Percentiles rank a stretch among this genome's conserved stretches.
Evolutionary conservation across 2,329 filamentous ascomycete genomes (phyloP).

Genomic region (Raffaelea arxii): DNA sequence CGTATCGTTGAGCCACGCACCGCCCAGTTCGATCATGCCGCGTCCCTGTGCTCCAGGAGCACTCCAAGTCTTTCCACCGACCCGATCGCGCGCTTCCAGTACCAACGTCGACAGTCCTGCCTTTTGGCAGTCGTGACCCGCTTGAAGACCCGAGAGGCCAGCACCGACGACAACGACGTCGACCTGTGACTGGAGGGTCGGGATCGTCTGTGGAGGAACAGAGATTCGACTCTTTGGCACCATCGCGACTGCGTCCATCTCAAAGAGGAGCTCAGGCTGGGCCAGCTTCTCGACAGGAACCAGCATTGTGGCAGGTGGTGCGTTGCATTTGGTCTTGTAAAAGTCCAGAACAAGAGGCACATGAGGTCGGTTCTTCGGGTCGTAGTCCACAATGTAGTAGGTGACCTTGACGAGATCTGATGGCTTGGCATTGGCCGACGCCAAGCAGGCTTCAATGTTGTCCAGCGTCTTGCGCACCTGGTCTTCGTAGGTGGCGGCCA

Average conservation of each 20-base stretch:
- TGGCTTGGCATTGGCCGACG: background rate
- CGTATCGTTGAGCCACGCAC: slow-evolving; percentile 50
- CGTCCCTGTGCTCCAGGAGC: slow-evolving; percentile 19
- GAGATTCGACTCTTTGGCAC: background rate
- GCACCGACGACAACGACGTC: background rate
- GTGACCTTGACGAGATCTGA: slow-evolving; percentile 9
- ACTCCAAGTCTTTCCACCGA: slow-evolving; percentile 42
- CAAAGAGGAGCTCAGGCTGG: slow-evolving; percentile 6
- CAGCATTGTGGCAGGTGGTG: slow-evolving; percentile 7
- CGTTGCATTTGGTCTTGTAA: no score
- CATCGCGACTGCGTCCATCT: slow-evolving; percentile 9
- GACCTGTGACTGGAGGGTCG: background rate
- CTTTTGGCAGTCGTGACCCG: slow-evolving; percentile 11
- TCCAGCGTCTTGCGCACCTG: background rate
- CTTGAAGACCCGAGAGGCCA: background rate
- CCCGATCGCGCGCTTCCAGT: slow-evolving; percentile 36
- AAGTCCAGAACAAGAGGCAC: slow-evolving; percentile 4
- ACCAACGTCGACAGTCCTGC: slow-evolving; percentile 18
- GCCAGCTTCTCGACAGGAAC: slow-evolving; percentile 7
- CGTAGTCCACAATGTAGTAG: slow-evolving; percentile 12
- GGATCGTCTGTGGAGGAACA: background rate
- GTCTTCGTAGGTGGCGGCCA: background rate
- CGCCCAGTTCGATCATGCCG: slow-evolving; percentile 40
- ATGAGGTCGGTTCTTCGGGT: slow-evolving; percentile 6
- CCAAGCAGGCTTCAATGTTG: background rate